Conservation (phyloP, 257 asterid genomes). For the Nicotiana benthamiana region DNA sequence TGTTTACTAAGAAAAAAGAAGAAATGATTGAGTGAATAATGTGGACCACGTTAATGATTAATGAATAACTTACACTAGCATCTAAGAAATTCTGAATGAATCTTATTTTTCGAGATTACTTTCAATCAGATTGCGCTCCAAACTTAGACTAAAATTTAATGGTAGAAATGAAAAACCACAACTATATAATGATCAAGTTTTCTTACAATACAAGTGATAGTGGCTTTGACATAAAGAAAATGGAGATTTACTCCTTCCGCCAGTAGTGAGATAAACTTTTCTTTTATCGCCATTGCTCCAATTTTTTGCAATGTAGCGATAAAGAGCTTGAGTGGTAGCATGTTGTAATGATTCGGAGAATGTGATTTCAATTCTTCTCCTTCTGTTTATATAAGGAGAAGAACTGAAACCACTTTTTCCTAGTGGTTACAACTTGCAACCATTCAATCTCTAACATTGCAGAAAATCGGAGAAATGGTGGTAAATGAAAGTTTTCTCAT, state of each 20-base stretch:
- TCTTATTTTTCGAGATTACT: neutral
- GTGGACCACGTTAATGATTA: neutral
- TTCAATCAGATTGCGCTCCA: neutral
- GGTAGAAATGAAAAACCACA: neutral
- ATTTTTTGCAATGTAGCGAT: no score
- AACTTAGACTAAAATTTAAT: neutral
- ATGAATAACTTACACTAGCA: neutral
- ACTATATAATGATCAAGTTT: neutral
- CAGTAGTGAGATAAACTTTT: no score
- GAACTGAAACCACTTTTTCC: neutral
- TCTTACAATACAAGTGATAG: neutral
- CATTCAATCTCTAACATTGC: neutral
- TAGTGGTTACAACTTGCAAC: neutral
- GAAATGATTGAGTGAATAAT: neutral
- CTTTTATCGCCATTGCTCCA: neutral
- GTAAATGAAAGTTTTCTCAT: neutral
- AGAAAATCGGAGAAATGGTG: neutral
- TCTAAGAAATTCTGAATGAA: neutral
- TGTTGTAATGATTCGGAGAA: no score
- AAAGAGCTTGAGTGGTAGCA: neutral
- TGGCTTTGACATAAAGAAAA: neutral
- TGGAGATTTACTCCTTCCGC: neutral
- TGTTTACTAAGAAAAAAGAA: no score
- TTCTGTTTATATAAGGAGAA: neutral
- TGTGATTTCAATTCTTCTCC: neutral